Evolutionary conservation across 257 asterid genomes (phyloP), one percentile per base, ranked within the genome.

Genomic region (Solanum paucissectum): DNA sequence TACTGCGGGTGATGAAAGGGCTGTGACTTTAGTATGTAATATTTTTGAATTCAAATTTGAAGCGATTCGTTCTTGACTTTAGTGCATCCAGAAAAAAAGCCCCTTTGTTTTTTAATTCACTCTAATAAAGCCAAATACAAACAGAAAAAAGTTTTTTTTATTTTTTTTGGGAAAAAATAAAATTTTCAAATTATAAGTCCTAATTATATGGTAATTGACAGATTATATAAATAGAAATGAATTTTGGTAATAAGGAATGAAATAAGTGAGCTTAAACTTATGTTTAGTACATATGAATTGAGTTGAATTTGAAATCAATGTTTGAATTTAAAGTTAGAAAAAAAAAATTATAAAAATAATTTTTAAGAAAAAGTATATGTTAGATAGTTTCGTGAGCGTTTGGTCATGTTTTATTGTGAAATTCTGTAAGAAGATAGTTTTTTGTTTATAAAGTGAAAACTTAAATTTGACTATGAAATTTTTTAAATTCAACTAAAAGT

Each of bases 11-110:
- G 55, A 89, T 90, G 46, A 85, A 40, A 0, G 89, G 2, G 0
- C 3, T 25, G 95, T 89, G 89, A 71, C 32, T 86, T 86, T 91
- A 90, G 89, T 12, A 13, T 2, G 86, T 66, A 52, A 89, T 14
- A 7, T 83, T 93, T 93, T 74, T 92, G 93, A 93, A 93, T 93
- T 93, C 93, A 92, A 92, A 93, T 88, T 92, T 93, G 87, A 62
- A 87, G 83, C 46, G 82, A 86, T 86, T 81, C 60, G 83, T 86
- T 58, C 88, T 86, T 71, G 88, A 86, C 83, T 86, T 86, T 46
- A 69, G 84, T 85, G 88, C 88, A 69, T 25, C 6, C 69, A 46
- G 29, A 82, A 86, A 86, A 86, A 85, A 71, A 32, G 83, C 34
- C 20, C 68, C 69, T 38, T 82, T 82, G 12, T 9, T 49, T 82